These are phyloP conservation scores for Euclidium syriacum DNA, from an alignment of 345 rosid species.

Conservation along the genomic window DNA sequence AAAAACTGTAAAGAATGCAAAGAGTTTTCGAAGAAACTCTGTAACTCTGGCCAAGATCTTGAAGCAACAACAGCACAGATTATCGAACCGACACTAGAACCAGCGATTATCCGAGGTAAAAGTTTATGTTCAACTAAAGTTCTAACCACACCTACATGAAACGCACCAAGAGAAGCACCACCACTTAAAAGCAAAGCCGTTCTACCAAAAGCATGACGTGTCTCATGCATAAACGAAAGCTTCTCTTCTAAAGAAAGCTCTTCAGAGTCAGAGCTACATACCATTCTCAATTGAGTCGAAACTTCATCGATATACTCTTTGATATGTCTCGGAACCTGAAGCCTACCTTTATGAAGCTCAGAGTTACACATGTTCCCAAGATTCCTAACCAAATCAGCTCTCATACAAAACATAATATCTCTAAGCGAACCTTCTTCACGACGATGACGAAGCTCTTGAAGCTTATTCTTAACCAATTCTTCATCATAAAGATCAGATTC, in stretches of 20 bases:
- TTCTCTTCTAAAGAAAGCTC: slow-evolving; percentile 94
- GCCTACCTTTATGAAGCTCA: slow-evolving; percentile 95
- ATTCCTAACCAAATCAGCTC: slow-evolving; percentile 93
- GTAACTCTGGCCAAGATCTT: slow-evolving; percentile 96
- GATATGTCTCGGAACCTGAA: slow-evolving; percentile 84
- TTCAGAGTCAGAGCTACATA: slow-evolving; percentile 77
- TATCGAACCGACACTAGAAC: slow-evolving; percentile 97
- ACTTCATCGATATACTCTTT: slow-evolving; percentile 95
- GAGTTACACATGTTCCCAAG: slow-evolving; percentile 98
- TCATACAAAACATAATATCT: slow-evolving; percentile 92
- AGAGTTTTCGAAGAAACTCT: slow-evolving; percentile 83
- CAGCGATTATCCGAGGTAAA: slow-evolving; percentile 85
- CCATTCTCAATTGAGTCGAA: slow-evolving; percentile 88
- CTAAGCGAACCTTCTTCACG: slow-evolving; percentile 84
- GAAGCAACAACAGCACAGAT: slow-evolving; percentile 83
- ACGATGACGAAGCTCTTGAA: slow-evolving; percentile 75
- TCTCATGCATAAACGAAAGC: slow-evolving; percentile 94
- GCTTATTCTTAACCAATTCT: slow-evolving; percentile 82
- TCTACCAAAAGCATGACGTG: slow-evolving; percentile 94
- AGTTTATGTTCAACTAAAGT: slow-evolving; percentile 90
- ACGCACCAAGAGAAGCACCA: slow-evolving; percentile 97
- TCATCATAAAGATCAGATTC: slow-evolving; percentile 79
- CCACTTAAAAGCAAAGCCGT: slow-evolving; percentile 99
- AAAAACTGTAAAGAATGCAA: slow-evolving; percentile 77
- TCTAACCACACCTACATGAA: slow-evolving; percentile 85